Conservation (phyloP, 257 asterid genomes). For the Solanum megistacrolobum region DNA sequence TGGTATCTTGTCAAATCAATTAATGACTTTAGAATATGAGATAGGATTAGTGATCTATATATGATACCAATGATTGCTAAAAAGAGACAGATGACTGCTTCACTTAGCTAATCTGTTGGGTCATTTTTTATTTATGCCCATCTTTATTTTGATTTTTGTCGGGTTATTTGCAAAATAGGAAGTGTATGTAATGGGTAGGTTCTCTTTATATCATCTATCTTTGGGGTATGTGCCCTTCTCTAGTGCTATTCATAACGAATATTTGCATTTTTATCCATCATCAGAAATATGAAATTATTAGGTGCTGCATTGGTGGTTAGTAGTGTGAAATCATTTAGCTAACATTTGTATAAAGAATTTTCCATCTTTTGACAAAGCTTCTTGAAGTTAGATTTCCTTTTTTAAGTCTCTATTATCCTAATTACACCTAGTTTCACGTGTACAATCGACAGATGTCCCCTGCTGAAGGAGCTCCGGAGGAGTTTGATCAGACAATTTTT, state of each 20-base stretch:
- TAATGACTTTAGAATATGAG: not conserved
- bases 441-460: constrained; percentile 64
- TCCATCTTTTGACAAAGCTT: not conserved
- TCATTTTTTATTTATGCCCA: not conserved
- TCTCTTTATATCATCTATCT: not conserved
- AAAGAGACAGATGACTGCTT: not conserved
- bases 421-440: not conserved
- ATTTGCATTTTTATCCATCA: not conserved
- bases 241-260: not conserved
- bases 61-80: not conserved
- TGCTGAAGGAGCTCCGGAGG: constrained; percentile 79
- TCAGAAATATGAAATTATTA: not conserved
- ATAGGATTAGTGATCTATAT: not conserved
- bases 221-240: not conserved
- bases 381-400: not conserved
- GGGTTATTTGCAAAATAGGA: not conserved
- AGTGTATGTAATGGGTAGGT: not conserved
- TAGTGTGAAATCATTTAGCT: not conserved
- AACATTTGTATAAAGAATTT: not conserved
- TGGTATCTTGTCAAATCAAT: not conserved
- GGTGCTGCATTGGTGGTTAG: not conserved
- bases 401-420: not conserved
- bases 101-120: not conserved
- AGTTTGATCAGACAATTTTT: constrained; percentile 92
- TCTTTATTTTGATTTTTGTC: not conserved